phyloP scores from a whole-genome alignment of 1,284 basidiomycete species.

The Melampsora abietis-canadensis region DNA sequence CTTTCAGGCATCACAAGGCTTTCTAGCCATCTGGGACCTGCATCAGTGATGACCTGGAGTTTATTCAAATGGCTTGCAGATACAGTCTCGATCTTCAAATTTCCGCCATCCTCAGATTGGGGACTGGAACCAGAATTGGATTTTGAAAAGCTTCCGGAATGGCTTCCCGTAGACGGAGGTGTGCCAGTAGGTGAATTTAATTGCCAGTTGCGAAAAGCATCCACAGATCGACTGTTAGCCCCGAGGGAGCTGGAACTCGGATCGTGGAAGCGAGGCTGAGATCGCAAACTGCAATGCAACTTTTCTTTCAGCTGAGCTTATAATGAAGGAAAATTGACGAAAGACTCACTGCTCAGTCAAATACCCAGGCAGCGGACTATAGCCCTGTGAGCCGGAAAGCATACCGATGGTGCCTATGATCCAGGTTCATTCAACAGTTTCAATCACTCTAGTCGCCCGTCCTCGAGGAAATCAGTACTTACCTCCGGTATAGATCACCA shows the following conservation, averaged over 20 bases:
- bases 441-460: too few species aligned
- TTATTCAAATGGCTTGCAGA: conserved; percentile 9
- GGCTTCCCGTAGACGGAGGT: conserved; percentile 4
- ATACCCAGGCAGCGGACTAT: conserved; percentile 36
- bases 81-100: not conserved
- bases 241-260: conserved; percentile 25
- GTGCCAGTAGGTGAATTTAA: conserved; percentile 22
- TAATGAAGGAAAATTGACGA: not conserved
- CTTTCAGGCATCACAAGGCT: conserved; percentile 37
- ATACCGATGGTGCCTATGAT: conserved; percentile 39
- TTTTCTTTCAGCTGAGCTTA: not conserved
- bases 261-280: conserved; percentile 41
- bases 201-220: conserved; percentile 37
- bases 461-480: not conserved
- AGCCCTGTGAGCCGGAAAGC: conserved; percentile 32
- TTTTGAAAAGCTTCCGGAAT: not conserved
- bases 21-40: conserved; percentile 29
- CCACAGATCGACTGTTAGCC: conserved; percentile 34
- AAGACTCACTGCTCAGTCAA: conserved; percentile 25
- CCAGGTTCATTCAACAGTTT: not conserved
- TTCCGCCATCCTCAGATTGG: not conserved
- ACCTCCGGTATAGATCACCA: conserved; percentile 43
- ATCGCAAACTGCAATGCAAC: conserved; percentile 12
- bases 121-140: not conserved
- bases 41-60: conserved; percentile 34